Base-by-base conservation (phyloP, 768 basidiomycete species). In the Collybia nuda region DNA sequence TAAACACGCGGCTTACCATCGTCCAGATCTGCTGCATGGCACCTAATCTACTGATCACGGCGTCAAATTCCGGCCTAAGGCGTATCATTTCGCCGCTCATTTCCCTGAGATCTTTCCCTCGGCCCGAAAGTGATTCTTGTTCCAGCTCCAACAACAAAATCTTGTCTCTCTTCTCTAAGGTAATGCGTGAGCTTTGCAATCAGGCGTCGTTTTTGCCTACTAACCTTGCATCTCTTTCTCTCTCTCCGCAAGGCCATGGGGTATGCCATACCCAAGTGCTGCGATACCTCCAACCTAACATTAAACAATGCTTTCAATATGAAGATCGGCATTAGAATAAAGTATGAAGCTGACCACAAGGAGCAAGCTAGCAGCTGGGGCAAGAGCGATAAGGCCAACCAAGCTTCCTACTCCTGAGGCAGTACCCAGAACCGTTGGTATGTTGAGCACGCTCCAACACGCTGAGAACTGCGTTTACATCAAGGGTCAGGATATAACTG, bases 11-110 rank as follows among this genome's bases (percentile, higher is more conserved):
- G n/a, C 40, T 7, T 17, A 49, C 48, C 48, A 49, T 8, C 7
- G 26, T 43, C 48, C 48, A 49, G 17, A 49, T 49, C 39, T 41
- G 22, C 18, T 49, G 39, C 23, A 49, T 49, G 4, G 40, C 41
- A 18, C 24, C 40, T 17, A 49, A 19, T 19, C 36, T 40, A 8
- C 18, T 32, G 18, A 32, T 8, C 14, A 49, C 28, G 19, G 9
- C 35, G 11, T 35, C 26, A 18, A 49, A 49, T 6, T 17, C 36
- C 14, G 15, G 9, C 4, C 35, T 42, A 19, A 49, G 48, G 18
- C 21, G 14, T 12, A 23, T 9, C 2, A 49, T 26, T 7, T 42
- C 18, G 6, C 0, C 19, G 14, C 29, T 22, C 24, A 49, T 41
- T 28, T 29, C 48, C 26, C 17, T 7, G 29, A 49, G 29, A 29